Evolutionary conservation across 169 alveolate species (phyloP).

Genomic region (Babesia ovis): DNA sequence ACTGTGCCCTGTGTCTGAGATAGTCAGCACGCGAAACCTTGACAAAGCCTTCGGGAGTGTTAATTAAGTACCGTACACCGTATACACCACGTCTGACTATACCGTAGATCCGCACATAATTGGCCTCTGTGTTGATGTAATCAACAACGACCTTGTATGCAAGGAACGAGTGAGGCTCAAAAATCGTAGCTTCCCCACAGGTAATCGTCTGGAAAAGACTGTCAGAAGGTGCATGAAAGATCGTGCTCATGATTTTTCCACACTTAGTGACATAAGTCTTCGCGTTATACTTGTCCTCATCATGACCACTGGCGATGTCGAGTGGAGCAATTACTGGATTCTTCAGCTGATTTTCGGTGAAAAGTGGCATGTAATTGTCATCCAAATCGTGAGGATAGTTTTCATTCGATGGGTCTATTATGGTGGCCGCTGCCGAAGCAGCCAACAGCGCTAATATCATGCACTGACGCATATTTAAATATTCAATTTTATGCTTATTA

Average conservation of each 20-base stretch:
- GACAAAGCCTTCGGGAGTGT: background rate
- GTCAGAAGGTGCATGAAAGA: constrained; percentile 15
- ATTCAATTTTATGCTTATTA: background rate
- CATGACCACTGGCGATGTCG: background rate
- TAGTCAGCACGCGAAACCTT: constrained; percentile 13
- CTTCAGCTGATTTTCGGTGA: constrained; percentile 16
- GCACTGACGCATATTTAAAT: constrained; percentile 5
- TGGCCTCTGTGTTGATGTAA: background rate
- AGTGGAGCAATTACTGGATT: background rate
- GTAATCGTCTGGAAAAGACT: constrained; percentile 3
- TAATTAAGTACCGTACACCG: constrained; percentile 8
- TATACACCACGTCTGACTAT: constrained; percentile 6
- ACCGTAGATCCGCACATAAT: constrained; percentile 22
- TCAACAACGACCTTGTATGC: constrained; percentile 28
- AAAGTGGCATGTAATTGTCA: constrained; percentile 3
- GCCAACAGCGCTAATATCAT: constrained; percentile 16
- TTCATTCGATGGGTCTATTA: background rate
- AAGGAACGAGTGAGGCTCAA: constrained; percentile 10
- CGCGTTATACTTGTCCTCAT: background rate
- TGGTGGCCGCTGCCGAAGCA: constrained; percentile 4
- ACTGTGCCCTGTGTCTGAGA: background rate
- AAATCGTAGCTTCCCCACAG: background rate
- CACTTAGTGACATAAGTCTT: background rate
- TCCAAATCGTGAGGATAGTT: background rate
- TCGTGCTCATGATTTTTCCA: background rate